These are phyloP conservation scores for Globisporangium canariense DNA, from an alignment of 352 stramenopile genomes.

Conservation along the genomic window DNA sequence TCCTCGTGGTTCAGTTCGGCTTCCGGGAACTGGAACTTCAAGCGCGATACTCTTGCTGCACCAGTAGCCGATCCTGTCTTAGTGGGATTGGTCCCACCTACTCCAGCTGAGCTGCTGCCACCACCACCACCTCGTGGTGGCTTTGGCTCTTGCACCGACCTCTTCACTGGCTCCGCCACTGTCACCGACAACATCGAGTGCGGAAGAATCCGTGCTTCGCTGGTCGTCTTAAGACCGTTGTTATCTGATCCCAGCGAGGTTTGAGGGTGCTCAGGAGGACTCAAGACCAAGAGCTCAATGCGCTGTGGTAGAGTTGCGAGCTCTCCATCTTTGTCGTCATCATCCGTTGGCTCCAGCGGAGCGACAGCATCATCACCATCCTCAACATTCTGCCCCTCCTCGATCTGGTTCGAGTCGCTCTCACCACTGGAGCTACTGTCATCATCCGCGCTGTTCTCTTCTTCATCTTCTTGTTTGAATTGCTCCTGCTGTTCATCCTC, in stretches of 20 bases:
- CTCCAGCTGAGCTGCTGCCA: slow-evolving; percentile 9
- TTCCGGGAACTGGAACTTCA: slow-evolving; percentile 68
- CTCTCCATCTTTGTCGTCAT: slow-evolving; percentile 4
- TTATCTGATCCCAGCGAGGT: background rate
- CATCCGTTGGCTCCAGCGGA: background rate
- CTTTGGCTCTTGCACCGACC: slow-evolving; percentile 40
- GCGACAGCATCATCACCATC: slow-evolving; percentile 9
- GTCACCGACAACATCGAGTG: slow-evolving; percentile 23
- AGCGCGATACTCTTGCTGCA: slow-evolving; percentile 20
- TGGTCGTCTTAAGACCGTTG: background rate
- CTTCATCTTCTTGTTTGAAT: slow-evolving; percentile 20
- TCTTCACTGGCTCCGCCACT: slow-evolving; percentile 29
- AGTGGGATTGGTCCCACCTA: background rate
- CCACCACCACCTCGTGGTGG: slow-evolving; percentile 26
- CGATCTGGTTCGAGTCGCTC: slow-evolving; percentile 46
- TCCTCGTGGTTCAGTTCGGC: slow-evolving; percentile 26
- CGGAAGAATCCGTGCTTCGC: background rate
- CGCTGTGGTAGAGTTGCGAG: background rate
- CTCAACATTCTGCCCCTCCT: slow-evolving; percentile 25
- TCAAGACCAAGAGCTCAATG: background rate
- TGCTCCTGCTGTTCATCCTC: slow-evolving; percentile 31
- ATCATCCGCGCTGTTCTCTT: slow-evolving; percentile 16
- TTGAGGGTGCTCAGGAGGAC: background rate
- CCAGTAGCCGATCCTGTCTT: background rate
- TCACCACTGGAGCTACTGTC: slow-evolving; percentile 16